These are phyloP conservation scores for Leucosporidium scottii DNA, from an alignment of 768 basidiomycete genomes.

Conservation along the genomic window DNA sequence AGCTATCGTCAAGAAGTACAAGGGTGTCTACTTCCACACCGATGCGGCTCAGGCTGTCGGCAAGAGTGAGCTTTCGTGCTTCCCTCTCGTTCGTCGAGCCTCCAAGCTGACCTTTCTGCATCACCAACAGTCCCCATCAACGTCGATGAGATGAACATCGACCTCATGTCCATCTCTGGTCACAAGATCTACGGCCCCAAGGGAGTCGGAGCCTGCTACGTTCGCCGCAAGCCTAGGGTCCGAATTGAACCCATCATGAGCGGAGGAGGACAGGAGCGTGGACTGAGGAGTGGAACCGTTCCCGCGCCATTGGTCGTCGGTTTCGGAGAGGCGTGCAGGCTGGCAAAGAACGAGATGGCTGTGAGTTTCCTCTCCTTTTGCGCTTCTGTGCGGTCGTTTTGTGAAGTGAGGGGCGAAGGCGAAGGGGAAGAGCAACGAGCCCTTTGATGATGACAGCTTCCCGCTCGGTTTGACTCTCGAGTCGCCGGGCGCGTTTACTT, in stretches of 20 bases:
- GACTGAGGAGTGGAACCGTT: slow-evolving; percentile 87
- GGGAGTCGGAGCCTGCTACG: slow-evolving; percentile 89
- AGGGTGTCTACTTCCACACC: slow-evolving; percentile 89
- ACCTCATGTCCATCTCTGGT: slow-evolving; percentile 90
- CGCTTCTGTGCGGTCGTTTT: background rate
- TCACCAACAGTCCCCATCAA: slow-evolving; percentile 75
- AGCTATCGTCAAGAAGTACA: slow-evolving; percentile 70
- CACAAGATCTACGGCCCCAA: slow-evolving; percentile 99
- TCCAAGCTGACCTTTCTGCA: slow-evolving; percentile 43
- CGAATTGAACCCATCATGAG: slow-evolving; percentile 88
- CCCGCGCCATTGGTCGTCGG: slow-evolving; percentile 83
- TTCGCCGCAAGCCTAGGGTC: slow-evolving; percentile 83
- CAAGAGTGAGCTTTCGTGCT: slow-evolving; percentile 19
- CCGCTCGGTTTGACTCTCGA: background rate
- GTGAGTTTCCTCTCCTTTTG: slow-evolving; percentile 52
- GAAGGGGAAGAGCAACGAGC: background rate
- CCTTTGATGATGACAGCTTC: slow-evolving; percentile 12
- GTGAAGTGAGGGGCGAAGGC: background rate
- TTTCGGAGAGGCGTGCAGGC: slow-evolving; percentile 85
- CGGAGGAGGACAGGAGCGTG: slow-evolving; percentile 96
- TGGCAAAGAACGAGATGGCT: slow-evolving; percentile 85
- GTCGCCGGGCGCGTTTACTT: background rate
- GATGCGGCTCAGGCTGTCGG: slow-evolving; percentile 82
- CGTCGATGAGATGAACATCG: slow-evolving; percentile 91
- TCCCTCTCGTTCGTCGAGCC: background rate